Base-by-base conservation (phyloP, 768 basidiomycete genomes). In the Tricholoma furcatifolium region DNA sequence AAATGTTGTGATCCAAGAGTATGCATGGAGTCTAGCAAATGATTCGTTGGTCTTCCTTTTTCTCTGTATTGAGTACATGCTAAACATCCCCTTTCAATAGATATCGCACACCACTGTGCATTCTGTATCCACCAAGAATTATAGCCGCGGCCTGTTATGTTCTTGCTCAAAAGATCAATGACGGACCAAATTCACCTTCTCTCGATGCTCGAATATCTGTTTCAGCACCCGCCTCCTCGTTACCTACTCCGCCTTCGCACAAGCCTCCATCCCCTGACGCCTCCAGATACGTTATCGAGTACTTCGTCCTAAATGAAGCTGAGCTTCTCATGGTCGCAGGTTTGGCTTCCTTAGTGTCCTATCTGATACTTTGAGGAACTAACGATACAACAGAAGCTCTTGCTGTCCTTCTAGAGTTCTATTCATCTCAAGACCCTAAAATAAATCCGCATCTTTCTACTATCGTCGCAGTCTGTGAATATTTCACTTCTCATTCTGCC, bases 11-110 rank as follows among this genome's bases (percentile, higher is more conserved):
- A 65, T 86, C 32, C 83, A 88, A 66, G 90, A 91, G 62, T 85
- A 82, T 62, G 84, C 89, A 11, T 93, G 91, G 92, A 89, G 88
- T 56, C 74, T 93, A 46, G 87, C 90, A 12, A 88, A 91, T 68
- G 91, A 93, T 73, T 91, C 91, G 91, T 93, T 53, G 69, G 77
- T 79, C 32, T 38, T 12, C 44, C 45, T 51, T 44, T 15, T 57
- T 47, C 50, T 49, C 36, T 11, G 45, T 43, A 38, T 42, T 18
- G 35, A 31, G 56, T 43, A 54, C 18, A 27, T 60, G 47, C 42
- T 41, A 11, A 39, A 47, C 47, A n/a, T 57, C 17, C 48, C 55
- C 53, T 39, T 46, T 53, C 41, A 23, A 39, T 62, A 92, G 91
- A 47, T 90, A 85, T 68, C 80, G 92, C 58, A 92, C 87, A 3